phyloP scores from a whole-genome alignment of 305 asterid genomes.

The Plantago coronopus region DNA sequence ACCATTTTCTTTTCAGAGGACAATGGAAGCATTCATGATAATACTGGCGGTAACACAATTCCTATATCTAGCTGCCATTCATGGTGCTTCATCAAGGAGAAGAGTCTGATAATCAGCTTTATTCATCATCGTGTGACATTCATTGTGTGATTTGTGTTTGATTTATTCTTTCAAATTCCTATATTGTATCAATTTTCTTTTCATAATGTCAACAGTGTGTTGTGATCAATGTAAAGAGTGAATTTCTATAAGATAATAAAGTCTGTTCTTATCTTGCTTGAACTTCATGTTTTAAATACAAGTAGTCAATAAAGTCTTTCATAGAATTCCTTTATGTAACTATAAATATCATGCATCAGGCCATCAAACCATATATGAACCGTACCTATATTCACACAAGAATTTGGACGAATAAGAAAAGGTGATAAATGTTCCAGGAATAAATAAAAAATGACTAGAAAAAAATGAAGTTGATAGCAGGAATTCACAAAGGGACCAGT shows the following conservation, averaged over 20 bases:
- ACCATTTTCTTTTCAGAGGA: conserved; percentile 42
- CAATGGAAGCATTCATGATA: conserved; percentile 85
- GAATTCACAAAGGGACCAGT: conserved; percentile 3
- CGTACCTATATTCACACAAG: conserved; percentile 4
- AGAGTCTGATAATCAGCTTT: conserved; percentile 14
- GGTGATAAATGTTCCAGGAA: too few species aligned
- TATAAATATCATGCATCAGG: too few species aligned
- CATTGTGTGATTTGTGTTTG: conserved; percentile 20
- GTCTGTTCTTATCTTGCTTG: neutral
- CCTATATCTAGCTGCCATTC: conserved; percentile 58
- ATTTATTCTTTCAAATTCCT: neutral
- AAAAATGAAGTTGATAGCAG: conserved; percentile 17
- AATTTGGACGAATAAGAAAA: neutral
- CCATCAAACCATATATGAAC: conserved; percentile 6
- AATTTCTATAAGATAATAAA: conserved; percentile 25
- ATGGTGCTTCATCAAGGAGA: conserved; percentile 47
- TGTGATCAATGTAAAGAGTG: conserved; percentile 10
- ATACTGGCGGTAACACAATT: conserved; percentile 73
- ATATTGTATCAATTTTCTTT: neutral
- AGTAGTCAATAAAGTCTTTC: neutral
- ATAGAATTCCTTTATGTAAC: neutral
- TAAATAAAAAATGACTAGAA: neutral
- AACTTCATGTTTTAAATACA: too few species aligned
- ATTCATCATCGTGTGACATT: neutral
- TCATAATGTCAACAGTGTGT: conserved; percentile 5